Evolutionary conservation across 768 basidiomycete genomes (phyloP), one percentile per base, ranked within the genome.

Genomic region (Leccinum rimulosum): DNA sequence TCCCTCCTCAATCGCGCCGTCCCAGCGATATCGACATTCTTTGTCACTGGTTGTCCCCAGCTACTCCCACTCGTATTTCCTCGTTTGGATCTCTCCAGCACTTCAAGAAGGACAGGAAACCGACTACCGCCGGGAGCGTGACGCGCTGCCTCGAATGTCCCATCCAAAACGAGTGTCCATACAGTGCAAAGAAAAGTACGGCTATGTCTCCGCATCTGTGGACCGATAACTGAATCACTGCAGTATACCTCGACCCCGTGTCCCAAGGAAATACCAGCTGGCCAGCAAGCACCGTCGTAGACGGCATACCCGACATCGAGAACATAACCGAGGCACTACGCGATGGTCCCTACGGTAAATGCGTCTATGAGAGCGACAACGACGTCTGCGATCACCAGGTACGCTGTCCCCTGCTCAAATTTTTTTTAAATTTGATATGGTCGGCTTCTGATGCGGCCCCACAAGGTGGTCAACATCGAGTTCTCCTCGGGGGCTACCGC

Each of bases 301-400:
- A 95, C 64, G 93, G 87, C 6, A 68, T 90, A 12, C 89, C 93
- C 3, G 93, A 95, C 68, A 88, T 95, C 50, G 93, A 95, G 75
- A 94, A 88, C 70, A 77, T 95, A 58, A 86, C 84, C 0, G 80
- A 81, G 2, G 92, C 89, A 0, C 76, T 95, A n/a, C 79, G 76
- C 50, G 76, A 73, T 4, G 86, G 88, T 3, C 85, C 87, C 17
- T 94, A 93, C 59, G 93, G 93, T 0, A 74, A 77, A 57, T 95
- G 93, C 66, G 92, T 93, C 6, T 95, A 95, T 70, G 91, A 93
- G 69, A 81, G 84, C 55, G 77, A 81, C 48, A 95, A 95, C 68
- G 88, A 95, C 68, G 92, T 95, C 50, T 91, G 89, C 66, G 93
- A 95, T 73, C 86, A 95, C 64, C 93, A 95, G 74, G 82, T 79